phyloP scores from a whole-genome alignment of 305 asterid species.

The Stenogyne calaminthoides region DNA sequence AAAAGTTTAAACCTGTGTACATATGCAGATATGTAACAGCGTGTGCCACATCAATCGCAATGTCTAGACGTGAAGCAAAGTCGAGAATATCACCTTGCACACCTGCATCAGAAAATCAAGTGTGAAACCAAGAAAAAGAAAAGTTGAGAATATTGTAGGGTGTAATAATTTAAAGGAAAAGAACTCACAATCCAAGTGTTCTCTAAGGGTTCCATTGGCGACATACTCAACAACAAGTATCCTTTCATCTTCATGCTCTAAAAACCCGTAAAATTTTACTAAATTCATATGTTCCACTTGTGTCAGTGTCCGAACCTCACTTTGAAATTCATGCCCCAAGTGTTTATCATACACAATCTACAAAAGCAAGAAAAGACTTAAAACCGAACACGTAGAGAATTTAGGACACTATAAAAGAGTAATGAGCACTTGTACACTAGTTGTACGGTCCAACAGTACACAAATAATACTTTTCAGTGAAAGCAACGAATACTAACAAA shows the following conservation, averaged over 20 bases:
- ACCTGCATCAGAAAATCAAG: constrained; percentile 48
- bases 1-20: constrained; percentile 64
- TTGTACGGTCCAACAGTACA: too few relatives aligned
- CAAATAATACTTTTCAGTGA: too few relatives aligned
- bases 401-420: neutral
- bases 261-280: constrained; percentile 73
- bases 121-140: neutral
- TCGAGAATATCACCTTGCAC: constrained; percentile 58
- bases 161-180: neutral
- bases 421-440: too few relatives aligned
- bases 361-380: constrained; percentile 21
- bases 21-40: constrained; percentile 88
- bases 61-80: constrained; percentile 69
- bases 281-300: constrained; percentile 80
- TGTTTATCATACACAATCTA: constrained; percentile 71
- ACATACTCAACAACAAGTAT: constrained; percentile 84
- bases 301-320: constrained; percentile 72
- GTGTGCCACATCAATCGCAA: constrained; percentile 92
- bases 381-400: neutral
- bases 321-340: constrained; percentile 67
- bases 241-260: constrained; percentile 81
- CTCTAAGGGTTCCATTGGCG: constrained; percentile 85
- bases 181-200: constrained; percentile 80
- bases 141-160: neutral
- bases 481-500: too few relatives aligned